Evolutionary conservation across 169 alveolate genomes (phyloP).

Genomic region (Plasmodium adleri): DNA sequence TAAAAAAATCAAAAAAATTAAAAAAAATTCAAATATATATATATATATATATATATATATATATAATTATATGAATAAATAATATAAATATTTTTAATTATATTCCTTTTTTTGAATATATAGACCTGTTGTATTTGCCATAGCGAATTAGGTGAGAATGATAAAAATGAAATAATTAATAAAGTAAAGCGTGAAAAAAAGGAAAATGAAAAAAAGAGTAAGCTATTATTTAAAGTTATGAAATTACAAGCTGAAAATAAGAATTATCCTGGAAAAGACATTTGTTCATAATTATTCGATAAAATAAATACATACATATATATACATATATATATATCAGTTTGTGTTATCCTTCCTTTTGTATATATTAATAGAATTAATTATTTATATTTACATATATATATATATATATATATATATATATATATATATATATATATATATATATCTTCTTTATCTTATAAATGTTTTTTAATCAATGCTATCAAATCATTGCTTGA

Average conservation of each 20-base stretch:
- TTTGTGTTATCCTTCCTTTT: too few species aligned
- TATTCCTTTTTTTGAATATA: constrained; percentile 5
- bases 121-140: constrained; percentile 76
- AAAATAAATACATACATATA: too few species aligned
- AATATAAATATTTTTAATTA: too few species aligned
- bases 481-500: constrained; percentile 31
- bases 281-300: not conserved
- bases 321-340: too few species aligned
- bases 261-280: not conserved
- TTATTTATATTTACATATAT: too few species aligned
- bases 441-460: not conserved
- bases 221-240: constrained; percentile 70
- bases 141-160: constrained; percentile 47
- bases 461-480: constrained; percentile 46
- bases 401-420: not conserved
- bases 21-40: not conserved
- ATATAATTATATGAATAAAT: constrained; percentile 4
- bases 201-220: constrained; percentile 71
- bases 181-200: constrained; percentile 61
- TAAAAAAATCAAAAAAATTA: constrained; percentile 3
- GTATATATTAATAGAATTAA: too few species aligned
- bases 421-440: too few species aligned
- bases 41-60: not conserved
- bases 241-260: constrained; percentile 48
- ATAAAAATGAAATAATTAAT: constrained; percentile 37